Conservation (phyloP, 1,284 basidiomycete species). For the Cutaneotrichosporon curvatum region DNA sequence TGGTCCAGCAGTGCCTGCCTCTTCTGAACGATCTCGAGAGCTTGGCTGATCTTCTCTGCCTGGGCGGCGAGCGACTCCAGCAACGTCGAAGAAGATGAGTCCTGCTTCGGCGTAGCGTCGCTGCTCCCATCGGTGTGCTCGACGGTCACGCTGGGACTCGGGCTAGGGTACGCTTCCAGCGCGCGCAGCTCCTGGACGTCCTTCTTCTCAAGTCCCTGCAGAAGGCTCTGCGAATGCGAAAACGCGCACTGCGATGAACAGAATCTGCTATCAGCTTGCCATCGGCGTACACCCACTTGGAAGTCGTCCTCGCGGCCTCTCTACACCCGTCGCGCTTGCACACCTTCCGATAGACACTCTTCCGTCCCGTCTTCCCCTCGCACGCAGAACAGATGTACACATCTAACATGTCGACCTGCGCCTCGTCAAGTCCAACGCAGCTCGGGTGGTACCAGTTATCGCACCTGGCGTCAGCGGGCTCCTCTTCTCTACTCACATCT, state of each 20-base stretch:
- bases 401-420: conserved; percentile 35
- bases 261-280: conserved; percentile 23
- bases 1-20: conserved; percentile 24
- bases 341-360: conserved; percentile 30
- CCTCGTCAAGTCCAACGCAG: conserved; percentile 34
- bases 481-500: conserved; percentile 20
- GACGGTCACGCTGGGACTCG: conserved; percentile 17
- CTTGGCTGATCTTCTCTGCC: conserved; percentile 4
- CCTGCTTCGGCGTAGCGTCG: not conserved
- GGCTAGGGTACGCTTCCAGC: conserved; percentile 23
- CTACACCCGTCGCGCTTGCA: conserved; percentile 38
- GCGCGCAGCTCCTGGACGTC: conserved; percentile 17
- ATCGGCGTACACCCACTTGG: conserved; percentile 28
- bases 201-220: conserved; percentile 26
- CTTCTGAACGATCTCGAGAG: conserved; percentile 21
- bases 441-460: conserved; percentile 42
- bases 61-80: conserved; percentile 15
- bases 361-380: conserved; percentile 29
- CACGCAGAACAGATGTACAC: conserved; percentile 40
- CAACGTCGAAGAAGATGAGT: not conserved
- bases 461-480: conserved; percentile 25
- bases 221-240: conserved; percentile 23
- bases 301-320: conserved; percentile 21
- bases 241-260: conserved; percentile 38
- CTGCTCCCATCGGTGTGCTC: conserved; percentile 1